Conservation (phyloP, 1,139 yeast species). For the Geotrichum reessii region DNA sequence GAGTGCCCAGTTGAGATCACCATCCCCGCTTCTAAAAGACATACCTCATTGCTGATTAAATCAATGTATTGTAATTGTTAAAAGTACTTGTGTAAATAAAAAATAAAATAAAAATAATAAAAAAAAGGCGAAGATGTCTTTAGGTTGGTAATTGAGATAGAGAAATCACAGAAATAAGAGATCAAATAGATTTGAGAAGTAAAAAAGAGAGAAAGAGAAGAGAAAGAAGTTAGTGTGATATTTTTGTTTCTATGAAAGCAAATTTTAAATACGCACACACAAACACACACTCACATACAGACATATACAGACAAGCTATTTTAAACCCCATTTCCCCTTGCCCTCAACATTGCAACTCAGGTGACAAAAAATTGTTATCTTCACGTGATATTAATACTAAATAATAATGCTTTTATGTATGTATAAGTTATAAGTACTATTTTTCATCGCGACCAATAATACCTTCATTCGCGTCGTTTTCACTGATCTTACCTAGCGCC, state of each 20-base stretch:
- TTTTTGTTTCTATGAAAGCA: not conserved
- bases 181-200: not conserved
- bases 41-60: conserved; percentile 3
- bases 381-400: not conserved
- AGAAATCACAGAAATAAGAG: too few relatives aligned
- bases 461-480: conserved; percentile 15
- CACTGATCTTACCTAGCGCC: conserved; percentile 10
- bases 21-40: not conserved
- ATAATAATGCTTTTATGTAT: too few relatives aligned
- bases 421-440: not conserved
- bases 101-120: too few relatives aligned
- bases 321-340: not conserved
- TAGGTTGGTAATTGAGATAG: too few relatives aligned
- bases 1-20: not conserved
- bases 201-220: not conserved
- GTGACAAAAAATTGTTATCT: not conserved
- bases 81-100: not conserved
- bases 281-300: not conserved
- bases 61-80: not conserved
- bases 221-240: not conserved
- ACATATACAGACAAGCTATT: too few relatives aligned
- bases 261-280: not conserved
- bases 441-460: conserved; percentile 14
- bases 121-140: too few relatives aligned
- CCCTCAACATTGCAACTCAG: not conserved